These are phyloP conservation scores for Volutella citrinella DNA, from an alignment of 2,329 filamentous ascomycete species.

Conservation along the genomic window DNA sequence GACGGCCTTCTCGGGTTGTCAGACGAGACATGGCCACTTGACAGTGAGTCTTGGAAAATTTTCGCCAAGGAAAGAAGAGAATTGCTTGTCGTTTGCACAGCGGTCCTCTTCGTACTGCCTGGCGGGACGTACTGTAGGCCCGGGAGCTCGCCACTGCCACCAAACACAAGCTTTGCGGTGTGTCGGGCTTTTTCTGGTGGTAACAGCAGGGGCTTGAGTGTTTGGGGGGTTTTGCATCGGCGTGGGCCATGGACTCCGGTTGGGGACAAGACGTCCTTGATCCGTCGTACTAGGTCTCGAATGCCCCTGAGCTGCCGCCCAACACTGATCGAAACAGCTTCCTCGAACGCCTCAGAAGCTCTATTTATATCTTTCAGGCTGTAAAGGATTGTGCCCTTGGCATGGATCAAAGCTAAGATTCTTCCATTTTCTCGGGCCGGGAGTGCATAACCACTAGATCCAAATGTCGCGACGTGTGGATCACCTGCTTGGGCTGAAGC, in stretches of 20 bases:
- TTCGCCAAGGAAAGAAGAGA: constrained; percentile 92
- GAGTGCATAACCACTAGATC: constrained; percentile 68
- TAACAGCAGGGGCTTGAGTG: constrained; percentile 71
- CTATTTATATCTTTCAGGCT: constrained; percentile 75
- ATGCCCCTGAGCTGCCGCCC: constrained; percentile 70
- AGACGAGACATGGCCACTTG: constrained; percentile 60
- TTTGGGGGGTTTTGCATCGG: too few species aligned
- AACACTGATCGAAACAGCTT: constrained; percentile 85
- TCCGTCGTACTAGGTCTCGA: constrained; percentile 72
- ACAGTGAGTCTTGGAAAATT: constrained; percentile 96
- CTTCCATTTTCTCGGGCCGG: constrained; percentile 86
- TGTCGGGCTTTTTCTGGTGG: constrained; percentile 79
- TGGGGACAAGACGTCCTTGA: constrained; percentile 66
- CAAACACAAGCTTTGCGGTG: constrained; percentile 81
- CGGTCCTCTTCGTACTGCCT: constrained; percentile 70
- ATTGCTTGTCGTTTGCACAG: constrained; percentile 91
- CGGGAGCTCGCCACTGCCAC: constrained; percentile 70
- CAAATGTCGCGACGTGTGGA: constrained; percentile 25
- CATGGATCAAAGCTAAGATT: constrained; percentile 89
- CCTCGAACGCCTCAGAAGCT: constrained; percentile 88
- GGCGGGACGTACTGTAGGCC: constrained; percentile 69
- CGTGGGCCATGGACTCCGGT: too few species aligned
- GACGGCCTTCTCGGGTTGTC: constrained; percentile 60
- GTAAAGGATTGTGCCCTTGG: constrained; percentile 98
- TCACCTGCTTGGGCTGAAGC: constrained; percentile 16